Conservation (phyloP, 2,329 filamentous ascomycete species). For the Trichoderma koningiopsis region DNA sequence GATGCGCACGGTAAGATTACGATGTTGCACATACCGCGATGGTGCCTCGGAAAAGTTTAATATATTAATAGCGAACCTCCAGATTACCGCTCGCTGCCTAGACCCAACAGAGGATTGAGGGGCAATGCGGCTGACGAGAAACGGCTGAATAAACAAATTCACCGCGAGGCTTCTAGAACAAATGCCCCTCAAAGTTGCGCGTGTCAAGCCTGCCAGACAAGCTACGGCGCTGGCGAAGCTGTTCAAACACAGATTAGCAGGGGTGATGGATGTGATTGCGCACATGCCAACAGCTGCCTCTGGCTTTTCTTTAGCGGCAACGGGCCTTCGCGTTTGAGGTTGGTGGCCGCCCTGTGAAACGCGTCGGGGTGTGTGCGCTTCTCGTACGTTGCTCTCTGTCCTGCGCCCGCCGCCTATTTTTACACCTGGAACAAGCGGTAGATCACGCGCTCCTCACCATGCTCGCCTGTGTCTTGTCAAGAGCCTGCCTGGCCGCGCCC, state of each 20-base stretch:
- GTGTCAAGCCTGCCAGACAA: background rate
- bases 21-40: conserved; percentile 10
- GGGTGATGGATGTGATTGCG: conserved; percentile 17
- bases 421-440: background rate
- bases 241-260: conserved; percentile 2
- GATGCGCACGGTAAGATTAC: conserved; percentile 9
- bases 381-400: conserved; percentile 1
- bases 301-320: conserved; percentile 17
- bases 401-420: background rate
- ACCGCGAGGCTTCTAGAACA: background rate
- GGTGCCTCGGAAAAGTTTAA: background rate
- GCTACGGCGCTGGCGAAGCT: background rate
- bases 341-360: conserved; percentile 11
- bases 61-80: background rate
- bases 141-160: background rate
- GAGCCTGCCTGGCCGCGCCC: background rate
- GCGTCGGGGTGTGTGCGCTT: background rate
- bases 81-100: background rate
- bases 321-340: conserved; percentile 20
- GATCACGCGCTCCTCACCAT: conserved; percentile 14
- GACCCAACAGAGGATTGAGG: background rate
- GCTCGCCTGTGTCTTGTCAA: background rate
- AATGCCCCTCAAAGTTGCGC: background rate
- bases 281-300: conserved; percentile 15
- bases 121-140: background rate